Evolutionary conservation across 2,329 filamentous ascomycete genomes (phyloP), one percentile per base, ranked within the genome.

Genomic region (Cercospora nicotianae): DNA sequence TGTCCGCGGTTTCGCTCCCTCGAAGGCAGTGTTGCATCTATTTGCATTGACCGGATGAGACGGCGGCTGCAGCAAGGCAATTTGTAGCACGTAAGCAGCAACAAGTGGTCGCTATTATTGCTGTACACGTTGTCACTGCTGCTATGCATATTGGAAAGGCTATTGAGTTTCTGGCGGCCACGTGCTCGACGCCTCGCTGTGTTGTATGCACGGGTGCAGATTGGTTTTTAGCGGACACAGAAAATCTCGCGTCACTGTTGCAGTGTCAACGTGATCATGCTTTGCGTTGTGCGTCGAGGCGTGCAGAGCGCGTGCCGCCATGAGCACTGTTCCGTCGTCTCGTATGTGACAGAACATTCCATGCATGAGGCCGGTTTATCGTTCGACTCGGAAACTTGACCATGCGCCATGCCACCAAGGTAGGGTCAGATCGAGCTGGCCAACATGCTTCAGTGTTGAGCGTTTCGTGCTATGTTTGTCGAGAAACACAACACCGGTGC

Each of bases 311-410:
- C 61, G 48, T 53, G 61, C 26, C 26, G 62, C 65, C 60, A 53
- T 42, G 36, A 39, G 62, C 16, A 23, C 51, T 23, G 31, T 31
- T 28, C 7, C 26, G 45, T 18, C 20, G 6, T 10, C 28, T 33
- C 23, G n/a, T 31, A 9, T 28, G 33, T 31, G 23, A 42, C 48
- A 64, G 66, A 67, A 67, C 57, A 36, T 67, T 67, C 66, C 45
- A 63, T 64, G 66, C 66, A 67, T 62, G 55, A 63, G 42, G 18
- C 12, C 42, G 20, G n/a, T 48, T 18, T 48, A 42, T 42, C 36
- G 33, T 13, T 36, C 33, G 33, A 36, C 33, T 36, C 33, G 12
- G 33, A 13, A 36, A 36, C 33, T 13, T 36, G 33, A 36, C 12
- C 33, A 36, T 36, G 33, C 33, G 13, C 20, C 42, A 48, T 48